Percentiles rank a stretch among this genome's conserved stretches.
phyloP scores from a whole-genome alignment of 2,329 filamentous ascomycete species.

The Aspergillus viridinutans region DNA sequence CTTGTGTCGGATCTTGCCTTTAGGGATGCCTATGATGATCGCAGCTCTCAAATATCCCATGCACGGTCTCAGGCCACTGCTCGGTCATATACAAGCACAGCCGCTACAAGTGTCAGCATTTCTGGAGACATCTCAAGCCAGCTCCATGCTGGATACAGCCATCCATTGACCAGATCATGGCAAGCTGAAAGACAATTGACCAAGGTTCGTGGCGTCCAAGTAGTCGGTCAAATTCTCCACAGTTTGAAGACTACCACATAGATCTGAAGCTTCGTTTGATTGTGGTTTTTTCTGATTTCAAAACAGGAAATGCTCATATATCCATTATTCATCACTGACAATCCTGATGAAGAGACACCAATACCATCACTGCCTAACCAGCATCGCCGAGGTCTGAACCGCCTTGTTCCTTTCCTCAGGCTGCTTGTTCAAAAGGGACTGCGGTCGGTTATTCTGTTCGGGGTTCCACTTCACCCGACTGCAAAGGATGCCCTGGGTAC shows the following conservation, averaged over 20 bases:
- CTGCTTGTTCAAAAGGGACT: constrained; percentile 87
- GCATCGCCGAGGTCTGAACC: constrained; percentile 81
- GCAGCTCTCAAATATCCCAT: constrained; percentile 41
- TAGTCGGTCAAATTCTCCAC: background rate
- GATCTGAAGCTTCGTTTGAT: background rate
- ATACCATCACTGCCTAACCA: constrained; percentile 92
- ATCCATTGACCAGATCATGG: constrained; percentile 75
- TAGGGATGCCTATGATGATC: constrained; percentile 42
- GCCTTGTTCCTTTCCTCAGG: constrained; percentile 75
- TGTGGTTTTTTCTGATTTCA: constrained; percentile 1
- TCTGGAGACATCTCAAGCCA: constrained; percentile 72
- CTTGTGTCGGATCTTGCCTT: constrained; percentile 49
- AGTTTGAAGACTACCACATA: background rate
- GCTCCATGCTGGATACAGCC: constrained; percentile 76
- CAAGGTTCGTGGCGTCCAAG: constrained; percentile 54
- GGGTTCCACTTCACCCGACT: constrained; percentile 75
- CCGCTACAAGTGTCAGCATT: constrained; percentile 50
- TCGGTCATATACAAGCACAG: constrained; percentile 44
- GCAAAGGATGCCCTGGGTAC: constrained; percentile 90
- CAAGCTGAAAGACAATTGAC: constrained; percentile 81
- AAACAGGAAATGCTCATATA: constrained; percentile 94
- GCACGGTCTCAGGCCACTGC: constrained; percentile 36
- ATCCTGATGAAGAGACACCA: constrained; percentile 83
- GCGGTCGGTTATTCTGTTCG: constrained; percentile 90
- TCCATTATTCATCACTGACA: constrained; percentile 92